Evolutionary conservation across 2,329 filamentous ascomycete species (phyloP).

Genomic region (Xylaria sp.): DNA sequence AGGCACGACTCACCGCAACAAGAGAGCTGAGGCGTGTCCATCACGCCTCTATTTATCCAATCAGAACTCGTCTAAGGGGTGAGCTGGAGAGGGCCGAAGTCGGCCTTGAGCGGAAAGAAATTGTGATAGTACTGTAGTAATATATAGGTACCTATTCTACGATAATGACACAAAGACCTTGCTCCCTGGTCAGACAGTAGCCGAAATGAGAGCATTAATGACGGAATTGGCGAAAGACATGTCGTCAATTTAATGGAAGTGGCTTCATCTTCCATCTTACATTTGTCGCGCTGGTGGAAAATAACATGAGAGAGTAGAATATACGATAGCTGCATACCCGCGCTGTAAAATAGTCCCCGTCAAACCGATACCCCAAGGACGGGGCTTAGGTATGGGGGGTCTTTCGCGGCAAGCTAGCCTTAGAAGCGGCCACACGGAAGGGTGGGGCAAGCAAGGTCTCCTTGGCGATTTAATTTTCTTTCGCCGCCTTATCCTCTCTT

Average conservation of each 20-base stretch:
- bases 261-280: background rate
- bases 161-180: background rate
- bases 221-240: conserved; percentile 26
- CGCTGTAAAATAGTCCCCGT: too few species aligned
- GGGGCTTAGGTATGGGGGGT: too few species aligned
- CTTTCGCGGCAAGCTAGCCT: background rate
- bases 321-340: too few species aligned
- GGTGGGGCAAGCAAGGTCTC: background rate
- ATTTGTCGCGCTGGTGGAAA: too few species aligned
- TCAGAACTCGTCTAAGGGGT: background rate
- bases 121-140: too few species aligned
- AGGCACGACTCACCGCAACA: conserved; percentile 23
- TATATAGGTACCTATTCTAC: too few species aligned
- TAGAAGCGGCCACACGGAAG: background rate
- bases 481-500: conserved; percentile 5
- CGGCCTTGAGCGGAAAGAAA: conserved; percentile 4
- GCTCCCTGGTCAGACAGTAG: background rate
- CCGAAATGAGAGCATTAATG: conserved; percentile 22
- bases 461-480: conserved; percentile 21
- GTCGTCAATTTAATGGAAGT: conserved; percentile 19
- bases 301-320: too few species aligned
- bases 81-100: conserved; percentile 13
- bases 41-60: conserved; percentile 4
- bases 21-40: conserved; percentile 6
- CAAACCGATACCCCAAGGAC: too few species aligned